Evolutionary conservation across 2,329 filamentous ascomycete species (phyloP), one percentile per base, ranked within the genome.

Genomic region (Cryphonectria japonica): DNA sequence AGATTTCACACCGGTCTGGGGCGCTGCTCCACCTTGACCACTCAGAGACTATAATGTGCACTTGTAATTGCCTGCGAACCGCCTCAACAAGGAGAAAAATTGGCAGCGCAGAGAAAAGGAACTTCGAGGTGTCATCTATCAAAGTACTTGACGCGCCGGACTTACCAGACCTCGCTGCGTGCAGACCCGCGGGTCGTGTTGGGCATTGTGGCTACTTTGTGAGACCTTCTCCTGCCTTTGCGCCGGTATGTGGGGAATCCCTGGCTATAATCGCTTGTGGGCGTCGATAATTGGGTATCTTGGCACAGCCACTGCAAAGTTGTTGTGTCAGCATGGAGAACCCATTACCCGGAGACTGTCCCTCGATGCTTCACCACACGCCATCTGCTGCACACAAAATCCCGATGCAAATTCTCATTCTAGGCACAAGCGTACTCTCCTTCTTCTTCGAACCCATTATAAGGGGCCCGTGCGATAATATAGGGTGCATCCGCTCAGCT

Each of bases 1-100:
- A n/a, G 13, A 22, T 9, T 64, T 62, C 59, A 37, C 67, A 68
- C 67, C 67, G 67, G 67, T 68, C 57, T 61, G 67, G 41, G 26
- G 60, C 59, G 5, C 29, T 43, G 67, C 54, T 67, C 50, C 65
- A 67, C 41, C 37, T 37, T 43, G 16, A 39, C 34, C 59, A 61
- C 11, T 34, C 32, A 39, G 9, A 14, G 16, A 19, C 34, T 61
- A 61, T 22, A n/a, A 14, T 39, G 14, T n/a, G 14, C 8, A 9
- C 39, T 37, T 34, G 19, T 61, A 14, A 39, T 26, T 26, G 46
- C 19, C 52, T 37, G 26, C 32, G 19, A 46, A 26, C 37, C 19
- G 29, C 64, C 16, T 66, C 64, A 41, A 5, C 5, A 39, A 8
- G 9, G 8, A 50, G 26, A 29, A 16, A 46, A 46, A 1, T 22